Conservation (phyloP, 2,329 filamentous ascomycete species). For the Stylonectria norvegica region DNA sequence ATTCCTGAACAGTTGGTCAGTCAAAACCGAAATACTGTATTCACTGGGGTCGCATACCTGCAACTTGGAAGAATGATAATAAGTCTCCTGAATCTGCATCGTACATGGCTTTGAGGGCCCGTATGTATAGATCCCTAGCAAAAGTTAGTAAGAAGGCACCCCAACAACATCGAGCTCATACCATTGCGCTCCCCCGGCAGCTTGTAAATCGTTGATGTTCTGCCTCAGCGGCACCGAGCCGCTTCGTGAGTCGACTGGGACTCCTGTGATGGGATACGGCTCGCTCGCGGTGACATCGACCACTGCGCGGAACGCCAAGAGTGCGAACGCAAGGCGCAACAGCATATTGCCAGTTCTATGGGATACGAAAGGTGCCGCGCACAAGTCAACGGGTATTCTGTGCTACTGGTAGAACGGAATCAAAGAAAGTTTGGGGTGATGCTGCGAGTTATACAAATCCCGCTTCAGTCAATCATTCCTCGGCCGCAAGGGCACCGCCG, state of each 20-base stretch:
- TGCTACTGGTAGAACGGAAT: not conserved
- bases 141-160: conserved; percentile 10
- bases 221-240: conserved; percentile 42
- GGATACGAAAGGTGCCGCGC: no score
- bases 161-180: conserved; percentile 22
- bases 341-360: no score
- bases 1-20: conserved; percentile 29
- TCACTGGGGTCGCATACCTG: conserved; percentile 32
- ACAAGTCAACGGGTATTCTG: no score
- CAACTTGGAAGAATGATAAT: conserved; percentile 49
- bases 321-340: conserved; percentile 17
- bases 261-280: conserved; percentile 36
- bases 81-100: conserved; percentile 38
- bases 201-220: conserved; percentile 46
- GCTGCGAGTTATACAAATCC: not conserved
- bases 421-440: not conserved
- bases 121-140: conserved; percentile 48
- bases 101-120: conserved; percentile 43
- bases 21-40: not conserved
- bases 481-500: not conserved
- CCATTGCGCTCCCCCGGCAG: conserved; percentile 43
- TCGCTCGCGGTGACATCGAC: conserved; percentile 25
- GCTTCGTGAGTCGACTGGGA: conserved; percentile 33
- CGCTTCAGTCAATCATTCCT: no score
- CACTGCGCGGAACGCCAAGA: conserved; percentile 25